Base-by-base conservation (phyloP, 805 yeast genomes). In the Vanderwaltozyma polyspora region DNA sequence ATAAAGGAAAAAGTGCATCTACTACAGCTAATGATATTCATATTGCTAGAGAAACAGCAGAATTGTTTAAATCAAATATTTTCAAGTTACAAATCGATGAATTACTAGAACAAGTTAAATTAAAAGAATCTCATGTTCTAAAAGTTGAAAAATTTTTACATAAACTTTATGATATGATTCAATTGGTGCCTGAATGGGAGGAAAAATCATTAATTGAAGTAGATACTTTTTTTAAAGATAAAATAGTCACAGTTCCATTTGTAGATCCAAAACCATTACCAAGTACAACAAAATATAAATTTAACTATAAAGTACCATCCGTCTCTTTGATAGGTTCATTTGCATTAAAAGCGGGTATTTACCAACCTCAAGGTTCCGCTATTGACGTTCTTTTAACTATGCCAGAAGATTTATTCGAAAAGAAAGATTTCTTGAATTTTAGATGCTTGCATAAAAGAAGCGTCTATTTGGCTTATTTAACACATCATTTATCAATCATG, bases 81-180 rank as follows among this genome's bases (percentile, higher is more conserved):
- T 89, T 91, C 75, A 91, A 91, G 57, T 61, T 91, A 38, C 95
- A 91, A 62, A 86, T 91, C 40, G 97, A 87, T 59, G 97, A 87
- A 54, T 64, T 91, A 27, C 63, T 91, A 46, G 72, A 74, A 45
- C 97, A 89, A 57, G 72, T 89, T 27, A 72, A 74, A 46, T 57
- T 87, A 27, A 81, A 81, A 47, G 89, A 83, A 14, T 58, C 72
- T 13, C 77, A 79, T 49, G 70, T 79, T 29, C 54, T 71, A 33
- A 64, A 67, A 32, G 74, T 84, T 37, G 94, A 84, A 52, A 78
- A 76, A 41, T 80, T 79, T 33, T 63, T 86, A 29, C 94, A 80
- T 52, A 70, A 78, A 50, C 54, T 86, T 22, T 77, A 84, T 45
- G 82, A 73, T 35, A 55, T 78, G 16, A 72, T 87, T 24, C 75